A percentile compares a stretch with the other conserved stretches of the same genome.
These are phyloP conservation scores for Rhizophora apiculata DNA, from an alignment of 345 rosid genomes.

Conservation along the genomic window DNA sequence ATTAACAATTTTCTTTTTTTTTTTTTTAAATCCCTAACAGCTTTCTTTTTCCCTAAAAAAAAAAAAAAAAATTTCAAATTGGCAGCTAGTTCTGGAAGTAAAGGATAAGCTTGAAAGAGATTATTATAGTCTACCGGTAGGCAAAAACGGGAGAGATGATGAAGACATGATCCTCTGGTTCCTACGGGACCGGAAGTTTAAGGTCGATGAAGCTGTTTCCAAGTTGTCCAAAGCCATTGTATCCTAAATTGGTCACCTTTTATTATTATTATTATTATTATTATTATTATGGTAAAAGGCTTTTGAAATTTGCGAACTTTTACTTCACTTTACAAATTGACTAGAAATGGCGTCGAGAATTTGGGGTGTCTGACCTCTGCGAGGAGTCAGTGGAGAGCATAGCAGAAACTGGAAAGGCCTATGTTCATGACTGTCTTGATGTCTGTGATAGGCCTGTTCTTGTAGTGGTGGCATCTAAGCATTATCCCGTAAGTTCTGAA, in stretches of 20 bases:
- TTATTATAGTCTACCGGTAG: slow-evolving; percentile 56
- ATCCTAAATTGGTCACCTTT: slow-evolving; percentile 40
- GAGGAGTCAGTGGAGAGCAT: slow-evolving; percentile 57
- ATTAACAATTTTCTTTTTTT: not conserved
- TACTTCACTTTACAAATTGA: slow-evolving; percentile 25
- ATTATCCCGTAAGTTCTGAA: slow-evolving; percentile 62
- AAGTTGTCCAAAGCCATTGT: slow-evolving; percentile 77
- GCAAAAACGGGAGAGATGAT: slow-evolving; percentile 88
- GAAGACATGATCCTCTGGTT: slow-evolving; percentile 93
- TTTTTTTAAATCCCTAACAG: not conserved
- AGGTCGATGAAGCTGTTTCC: slow-evolving; percentile 53
- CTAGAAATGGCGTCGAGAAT: slow-evolving; percentile 87
- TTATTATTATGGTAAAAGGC: not conserved
- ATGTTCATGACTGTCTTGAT: slow-evolving; percentile 71
- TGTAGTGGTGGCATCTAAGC: slow-evolving; percentile 77
- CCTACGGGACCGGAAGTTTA: slow-evolving; percentile 67
- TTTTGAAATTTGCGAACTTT: too few species aligned
- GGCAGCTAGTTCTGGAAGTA: slow-evolving; percentile 77
- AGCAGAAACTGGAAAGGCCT: slow-evolving; percentile 72
- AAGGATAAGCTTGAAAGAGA: slow-evolving; percentile 65
- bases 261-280: not conserved
- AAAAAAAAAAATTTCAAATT: not conserved
- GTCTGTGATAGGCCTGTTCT: slow-evolving; percentile 69
- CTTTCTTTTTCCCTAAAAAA: too few species aligned
- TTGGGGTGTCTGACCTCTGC: slow-evolving; percentile 57